phyloP scores from a whole-genome alignment of 1,139 yeast genomes.

The Citeromyces hawaiiensis region DNA sequence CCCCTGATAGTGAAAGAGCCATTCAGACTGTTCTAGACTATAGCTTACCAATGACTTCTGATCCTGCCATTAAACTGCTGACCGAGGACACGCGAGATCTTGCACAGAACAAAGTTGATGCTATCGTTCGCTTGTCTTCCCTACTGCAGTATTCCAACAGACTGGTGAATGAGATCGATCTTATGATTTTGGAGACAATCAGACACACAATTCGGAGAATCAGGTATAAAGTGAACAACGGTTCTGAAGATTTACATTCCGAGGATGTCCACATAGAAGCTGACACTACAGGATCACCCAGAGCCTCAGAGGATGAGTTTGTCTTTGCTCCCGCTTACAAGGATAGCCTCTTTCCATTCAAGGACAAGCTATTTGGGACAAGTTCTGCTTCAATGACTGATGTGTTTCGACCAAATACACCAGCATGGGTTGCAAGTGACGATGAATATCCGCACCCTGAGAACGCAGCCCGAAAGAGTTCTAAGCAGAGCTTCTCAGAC shows the following conservation, averaged over 20 bases:
- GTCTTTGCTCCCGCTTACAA: background rate
- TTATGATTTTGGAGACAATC: slow-evolving; percentile 52
- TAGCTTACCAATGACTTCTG: slow-evolving; percentile 44
- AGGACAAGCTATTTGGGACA: background rate
- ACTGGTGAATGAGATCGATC: slow-evolving; percentile 73
- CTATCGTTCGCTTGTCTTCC: slow-evolving; percentile 65
- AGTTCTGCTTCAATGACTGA: background rate
- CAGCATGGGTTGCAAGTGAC: background rate
- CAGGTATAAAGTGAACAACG: slow-evolving; percentile 22
- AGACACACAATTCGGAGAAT: slow-evolving; percentile 46
- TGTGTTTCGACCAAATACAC: background rate
- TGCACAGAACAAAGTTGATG: slow-evolving; percentile 56
- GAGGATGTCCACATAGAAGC: slow-evolving; percentile 9
- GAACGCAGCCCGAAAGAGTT: background rate
- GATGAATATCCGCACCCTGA: background rate
- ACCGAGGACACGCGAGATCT: slow-evolving; percentile 56
- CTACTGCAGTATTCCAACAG: slow-evolving; percentile 69
- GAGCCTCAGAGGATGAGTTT: background rate
- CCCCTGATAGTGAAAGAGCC: slow-evolving; percentile 65
- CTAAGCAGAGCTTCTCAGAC: background rate
- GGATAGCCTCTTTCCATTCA: background rate
- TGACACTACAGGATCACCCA: background rate
- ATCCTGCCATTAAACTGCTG: slow-evolving; percentile 48
- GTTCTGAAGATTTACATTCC: slow-evolving; percentile 6
- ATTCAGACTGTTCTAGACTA: slow-evolving; percentile 41